Evolutionary conservation across 2,329 filamentous ascomycete species (phyloP).

Genomic region (Cladosporium sp.): DNA sequence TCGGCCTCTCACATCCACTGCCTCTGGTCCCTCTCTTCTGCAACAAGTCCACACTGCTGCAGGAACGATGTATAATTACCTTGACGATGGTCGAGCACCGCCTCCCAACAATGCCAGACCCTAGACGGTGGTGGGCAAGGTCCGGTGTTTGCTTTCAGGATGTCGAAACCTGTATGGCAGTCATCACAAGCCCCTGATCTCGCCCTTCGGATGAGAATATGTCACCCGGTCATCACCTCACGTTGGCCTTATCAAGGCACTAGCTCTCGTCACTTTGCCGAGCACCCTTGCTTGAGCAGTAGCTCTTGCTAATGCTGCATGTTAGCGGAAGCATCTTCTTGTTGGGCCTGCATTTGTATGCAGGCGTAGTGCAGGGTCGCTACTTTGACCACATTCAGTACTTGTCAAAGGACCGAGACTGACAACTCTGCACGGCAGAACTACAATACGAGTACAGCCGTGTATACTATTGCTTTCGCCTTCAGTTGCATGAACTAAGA

Average conservation of each 20-base stretch:
- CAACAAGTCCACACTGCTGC: too few species aligned
- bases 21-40: neutral
- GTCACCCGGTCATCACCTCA: neutral
- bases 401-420: too few species aligned
- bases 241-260: neutral
- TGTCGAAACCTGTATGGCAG: too few species aligned
- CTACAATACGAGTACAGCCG: too few species aligned
- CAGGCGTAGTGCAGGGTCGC: neutral
- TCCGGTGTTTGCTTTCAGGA: neutral
- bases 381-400: neutral
- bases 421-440: too few species aligned
- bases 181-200: too few species aligned
- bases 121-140: neutral
- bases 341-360: neutral
- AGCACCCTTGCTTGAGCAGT: neutral
- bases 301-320: neutral
- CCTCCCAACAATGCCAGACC: neutral
- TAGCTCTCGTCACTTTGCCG: neutral
- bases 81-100: neutral
- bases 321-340: neutral
- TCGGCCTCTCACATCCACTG: neutral
- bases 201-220: too few species aligned
- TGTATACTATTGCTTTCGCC: too few species aligned
- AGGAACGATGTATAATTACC: neutral
- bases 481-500: too few species aligned